Conservation (phyloP, 495 filamentous ascomycete species). For the Acidomyces sp. region DNA sequence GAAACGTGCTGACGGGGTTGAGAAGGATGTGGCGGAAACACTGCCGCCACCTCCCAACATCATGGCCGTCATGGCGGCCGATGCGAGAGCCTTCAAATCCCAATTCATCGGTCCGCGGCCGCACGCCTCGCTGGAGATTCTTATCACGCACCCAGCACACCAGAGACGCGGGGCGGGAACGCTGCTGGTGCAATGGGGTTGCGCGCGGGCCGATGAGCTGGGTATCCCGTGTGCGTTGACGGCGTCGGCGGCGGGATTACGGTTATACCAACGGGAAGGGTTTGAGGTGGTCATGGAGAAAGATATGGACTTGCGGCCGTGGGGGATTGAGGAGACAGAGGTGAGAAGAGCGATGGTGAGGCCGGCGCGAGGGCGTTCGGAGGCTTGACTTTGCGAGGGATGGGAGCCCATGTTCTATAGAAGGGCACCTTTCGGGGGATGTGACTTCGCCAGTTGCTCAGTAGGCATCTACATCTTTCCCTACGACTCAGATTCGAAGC, state of each 20-base stretch:
- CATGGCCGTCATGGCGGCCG: neutral
- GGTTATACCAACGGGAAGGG: conserved; percentile 3
- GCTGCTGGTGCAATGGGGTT: conserved; percentile 11
- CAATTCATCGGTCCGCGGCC: conserved; percentile 3
- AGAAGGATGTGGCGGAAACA: neutral
- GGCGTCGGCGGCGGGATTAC: conserved; percentile 1
- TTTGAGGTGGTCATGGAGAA: conserved; percentile 3
- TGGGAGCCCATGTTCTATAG: no score
- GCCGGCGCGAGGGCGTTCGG: no score
- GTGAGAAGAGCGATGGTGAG: conserved; percentile 7
- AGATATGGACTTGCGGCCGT: conserved; percentile 8
- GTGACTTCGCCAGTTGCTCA: no score
- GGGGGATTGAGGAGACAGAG: conserved; percentile 8
- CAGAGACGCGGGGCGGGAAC: conserved; percentile 18
- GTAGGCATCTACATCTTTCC: no score
- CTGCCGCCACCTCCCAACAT: neutral
- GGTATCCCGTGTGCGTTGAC: neutral
- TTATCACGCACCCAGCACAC: conserved; percentile 13
- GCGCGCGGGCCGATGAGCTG: conserved; percentile 3
- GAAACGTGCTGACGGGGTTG: neutral
- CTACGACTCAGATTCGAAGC: no score
- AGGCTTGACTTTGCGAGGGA: no score
- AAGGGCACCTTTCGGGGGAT: no score
- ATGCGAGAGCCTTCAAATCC: neutral
- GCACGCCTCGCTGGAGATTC: conserved; percentile 5